These are phyloP conservation scores for Ophiorrhiza pumila DNA, from an alignment of 257 asterid species.

Conservation along the genomic window DNA sequence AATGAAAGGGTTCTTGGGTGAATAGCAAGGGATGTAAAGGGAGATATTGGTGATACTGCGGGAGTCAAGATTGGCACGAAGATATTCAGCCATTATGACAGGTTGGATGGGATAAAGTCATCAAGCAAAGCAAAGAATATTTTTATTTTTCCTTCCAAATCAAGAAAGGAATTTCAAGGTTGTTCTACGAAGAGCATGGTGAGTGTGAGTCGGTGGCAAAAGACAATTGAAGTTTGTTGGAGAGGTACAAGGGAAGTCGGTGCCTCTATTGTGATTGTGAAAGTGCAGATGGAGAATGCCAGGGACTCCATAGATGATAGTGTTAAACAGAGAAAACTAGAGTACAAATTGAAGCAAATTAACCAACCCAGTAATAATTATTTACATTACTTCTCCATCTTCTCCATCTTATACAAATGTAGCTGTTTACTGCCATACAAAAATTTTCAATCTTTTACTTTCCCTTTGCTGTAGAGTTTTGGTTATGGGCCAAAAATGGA, in stretches of 20 bases:
- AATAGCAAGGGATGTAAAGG: slow-evolving; percentile 24
- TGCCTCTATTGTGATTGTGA: not conserved
- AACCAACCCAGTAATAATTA: not conserved
- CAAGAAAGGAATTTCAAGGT: slow-evolving; percentile 7
- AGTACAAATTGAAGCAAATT: not conserved
- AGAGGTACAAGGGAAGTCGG: too few species aligned
- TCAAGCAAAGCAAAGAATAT: not conserved
- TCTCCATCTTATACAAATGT: too few species aligned
- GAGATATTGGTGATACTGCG: slow-evolving; percentile 29
- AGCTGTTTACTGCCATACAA: not conserved
- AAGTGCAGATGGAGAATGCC: not conserved
- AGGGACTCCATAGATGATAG: not conserved
- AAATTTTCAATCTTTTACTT: not conserved
- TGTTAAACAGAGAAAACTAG: not conserved
- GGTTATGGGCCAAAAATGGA: not conserved
- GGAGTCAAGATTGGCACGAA: slow-evolving; percentile 10
- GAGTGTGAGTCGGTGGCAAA: not conserved
- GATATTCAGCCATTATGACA: slow-evolving; percentile 28
- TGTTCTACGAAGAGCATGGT: too few species aligned
- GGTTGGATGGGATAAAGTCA: not conserved
- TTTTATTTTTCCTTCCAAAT: not conserved
- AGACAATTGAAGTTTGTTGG: not conserved
- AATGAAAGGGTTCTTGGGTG: slow-evolving; percentile 24
- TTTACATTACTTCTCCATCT: too few species aligned
- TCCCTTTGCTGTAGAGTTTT: not conserved